phyloP scores from a whole-genome alignment of 257 asterid species.

The Apocynum venetum region DNA sequence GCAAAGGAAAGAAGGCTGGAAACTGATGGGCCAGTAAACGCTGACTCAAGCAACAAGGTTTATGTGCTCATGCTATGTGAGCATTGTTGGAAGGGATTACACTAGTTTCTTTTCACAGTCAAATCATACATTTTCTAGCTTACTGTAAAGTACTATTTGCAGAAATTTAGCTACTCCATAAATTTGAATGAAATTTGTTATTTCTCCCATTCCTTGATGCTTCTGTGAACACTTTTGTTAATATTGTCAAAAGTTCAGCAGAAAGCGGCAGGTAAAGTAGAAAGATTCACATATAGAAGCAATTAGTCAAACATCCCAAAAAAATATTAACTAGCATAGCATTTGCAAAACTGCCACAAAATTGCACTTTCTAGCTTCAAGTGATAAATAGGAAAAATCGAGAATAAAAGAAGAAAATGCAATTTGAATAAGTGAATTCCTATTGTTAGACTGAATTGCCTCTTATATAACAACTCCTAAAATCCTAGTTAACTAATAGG shows the following conservation, averaged over 20 bases:
- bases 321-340: not conserved
- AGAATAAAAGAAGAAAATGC: too few species aligned
- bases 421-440: not conserved
- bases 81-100: slow-evolving; percentile 19
- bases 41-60: slow-evolving; percentile 43
- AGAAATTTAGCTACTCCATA: slow-evolving; percentile 3
- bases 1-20: slow-evolving; percentile 40
- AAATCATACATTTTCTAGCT: slow-evolving; percentile 10
- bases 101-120: slow-evolving; percentile 14
- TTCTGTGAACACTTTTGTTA: not conserved
- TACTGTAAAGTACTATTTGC: not conserved
- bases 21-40: slow-evolving; percentile 59
- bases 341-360: not conserved
- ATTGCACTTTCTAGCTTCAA: not conserved
- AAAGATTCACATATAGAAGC: not conserved
- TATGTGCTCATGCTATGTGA: slow-evolving; percentile 37
- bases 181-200: slow-evolving; percentile 1
- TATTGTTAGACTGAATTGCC: not conserved
- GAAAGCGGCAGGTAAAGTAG: not conserved
- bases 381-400: not conserved
- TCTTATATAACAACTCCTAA: not conserved
- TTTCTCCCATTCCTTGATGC: not conserved
- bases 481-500: slow-evolving; percentile 1
- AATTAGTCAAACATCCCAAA: not conserved
- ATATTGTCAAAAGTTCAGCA: not conserved